phyloP scores from a whole-genome alignment of 2,329 filamentous ascomycete genomes.

The Calonectria honghensis region DNA sequence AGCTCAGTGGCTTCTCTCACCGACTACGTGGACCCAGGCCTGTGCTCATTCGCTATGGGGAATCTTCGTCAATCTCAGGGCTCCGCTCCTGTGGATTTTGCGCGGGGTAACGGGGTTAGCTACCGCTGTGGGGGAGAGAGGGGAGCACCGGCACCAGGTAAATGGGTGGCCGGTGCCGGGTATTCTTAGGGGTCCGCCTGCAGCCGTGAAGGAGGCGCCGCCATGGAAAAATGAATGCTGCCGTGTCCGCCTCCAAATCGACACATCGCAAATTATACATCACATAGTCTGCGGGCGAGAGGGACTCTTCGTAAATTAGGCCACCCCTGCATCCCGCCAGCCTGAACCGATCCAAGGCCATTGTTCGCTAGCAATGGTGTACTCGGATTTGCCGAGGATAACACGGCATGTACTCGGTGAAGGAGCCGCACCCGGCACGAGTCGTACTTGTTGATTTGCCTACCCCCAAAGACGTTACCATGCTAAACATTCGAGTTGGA shows the following conservation, averaged over 20 bases:
- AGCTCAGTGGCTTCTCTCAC: not conserved
- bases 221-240: not conserved
- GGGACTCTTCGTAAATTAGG: not conserved
- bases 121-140: slow-evolving; percentile 43
- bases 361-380: not conserved
- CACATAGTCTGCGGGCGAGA: not conserved
- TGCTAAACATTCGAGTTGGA: slow-evolving; percentile 13
- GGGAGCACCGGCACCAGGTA: not conserved
- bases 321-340: slow-evolving; percentile 1
- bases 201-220: not conserved
- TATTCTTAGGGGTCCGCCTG: slow-evolving; percentile 9
- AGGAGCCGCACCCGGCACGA: slow-evolving; percentile 8
- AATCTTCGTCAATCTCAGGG: slow-evolving; percentile 31
- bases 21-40: slow-evolving; percentile 7
- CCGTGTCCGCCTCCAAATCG: not conserved
- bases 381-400: slow-evolving; percentile 12
- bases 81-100: slow-evolving; percentile 36
- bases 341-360: not conserved
- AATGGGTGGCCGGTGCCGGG: slow-evolving; percentile 14
- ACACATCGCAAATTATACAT: not conserved
- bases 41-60: slow-evolving; percentile 10
- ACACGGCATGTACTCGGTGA: not conserved
- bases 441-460: slow-evolving; percentile 8
- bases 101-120: slow-evolving; percentile 30
- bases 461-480: not conserved